Base-by-base conservation (phyloP, 306 rosid genomes). In the Glycine tomentella region DNA sequence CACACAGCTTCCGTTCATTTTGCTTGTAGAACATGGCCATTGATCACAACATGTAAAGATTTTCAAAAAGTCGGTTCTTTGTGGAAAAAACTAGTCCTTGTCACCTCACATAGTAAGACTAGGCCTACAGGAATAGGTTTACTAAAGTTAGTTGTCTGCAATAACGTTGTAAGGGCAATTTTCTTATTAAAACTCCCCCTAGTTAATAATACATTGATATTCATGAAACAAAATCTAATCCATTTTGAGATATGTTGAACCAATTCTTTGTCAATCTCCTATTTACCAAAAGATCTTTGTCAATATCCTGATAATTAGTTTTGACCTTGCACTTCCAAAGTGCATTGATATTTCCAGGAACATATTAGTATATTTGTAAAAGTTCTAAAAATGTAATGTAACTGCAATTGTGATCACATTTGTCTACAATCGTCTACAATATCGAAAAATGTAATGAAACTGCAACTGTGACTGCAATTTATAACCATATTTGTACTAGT, bases 1-100 rank as follows among this genome's bases (percentile, higher is more conserved):
- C 82, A 55, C 64, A 16, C 90, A 84, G 49, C 80, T 81, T 84
- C 76, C 82, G 57, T 84, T 84, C 71, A 84, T 79, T 84, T 84
- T 78, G 84, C 55, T 72, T 62, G 68, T 73, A 52, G 75, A 76
- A 20, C 81, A 84, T 81, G 62, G 50, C 69, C 50, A 84, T 80
- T 81, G 82, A 78, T 70, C 67, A 62, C 50, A 75, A 75, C 78
- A 63, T 69, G 53, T 51, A 65, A 66, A 52, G 46, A 64, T 55
- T 83, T 80, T 83, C 73, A 81, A 83, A 77, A 69, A 61, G 45
- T 64, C 69, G 81, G 82, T 74, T 74, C 77, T 84, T 62, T 68
- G 78, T 72, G 52, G 80, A 31, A 81, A 76, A 15, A 74, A 53
- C 46, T 45, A 42, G 86, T 74, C 80, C 46, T 56, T 81, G 52